Conservation (phyloP, 192 early-diverging fungal genomes). For the Gonapodya prolifera region DNA sequence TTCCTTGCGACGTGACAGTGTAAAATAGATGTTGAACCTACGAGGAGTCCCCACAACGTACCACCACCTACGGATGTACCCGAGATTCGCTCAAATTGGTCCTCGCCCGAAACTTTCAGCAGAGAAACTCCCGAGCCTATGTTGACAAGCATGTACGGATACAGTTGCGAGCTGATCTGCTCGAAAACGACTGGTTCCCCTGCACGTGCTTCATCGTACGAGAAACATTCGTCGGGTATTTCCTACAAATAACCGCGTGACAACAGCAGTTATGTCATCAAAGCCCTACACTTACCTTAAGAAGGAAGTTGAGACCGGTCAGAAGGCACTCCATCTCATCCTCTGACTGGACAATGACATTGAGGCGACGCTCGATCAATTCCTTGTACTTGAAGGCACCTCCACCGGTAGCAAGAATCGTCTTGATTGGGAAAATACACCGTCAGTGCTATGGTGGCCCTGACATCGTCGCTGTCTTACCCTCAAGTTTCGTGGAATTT, state of each 20-base stretch:
- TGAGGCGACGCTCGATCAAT: neutral
- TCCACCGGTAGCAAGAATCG: neutral
- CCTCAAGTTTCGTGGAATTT: neutral
- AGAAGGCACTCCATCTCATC: conserved; percentile 90
- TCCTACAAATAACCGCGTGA: conserved; percentile 20
- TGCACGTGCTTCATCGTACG: conserved; percentile 62
- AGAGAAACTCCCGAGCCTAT: conserved; percentile 96
- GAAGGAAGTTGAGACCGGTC: conserved; percentile 79
- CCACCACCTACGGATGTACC: conserved; percentile 79
- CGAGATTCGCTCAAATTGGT: conserved; percentile 76
- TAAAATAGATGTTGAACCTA: neutral
- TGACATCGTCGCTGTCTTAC: too few relatives aligned
- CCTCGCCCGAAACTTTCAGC: conserved; percentile 80
- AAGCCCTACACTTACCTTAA: conserved; percentile 23
- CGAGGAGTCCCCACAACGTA: conserved; percentile 88
- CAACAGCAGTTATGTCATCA: neutral
- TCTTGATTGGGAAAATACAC: neutral
- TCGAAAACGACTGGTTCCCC: conserved; percentile 54
- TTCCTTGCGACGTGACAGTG: neutral
- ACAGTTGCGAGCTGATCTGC: conserved; percentile 40
- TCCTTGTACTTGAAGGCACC: conserved; percentile 8
- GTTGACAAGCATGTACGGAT: conserved; percentile 87
- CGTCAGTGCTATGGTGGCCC: neutral
- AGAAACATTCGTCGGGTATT: conserved; percentile 87
- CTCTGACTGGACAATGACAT: conserved; percentile 32